These are phyloP conservation scores for Cadophora luteo-olivacea DNA, from an alignment of 2,329 filamentous ascomycete genomes.

Conservation along the genomic window DNA sequence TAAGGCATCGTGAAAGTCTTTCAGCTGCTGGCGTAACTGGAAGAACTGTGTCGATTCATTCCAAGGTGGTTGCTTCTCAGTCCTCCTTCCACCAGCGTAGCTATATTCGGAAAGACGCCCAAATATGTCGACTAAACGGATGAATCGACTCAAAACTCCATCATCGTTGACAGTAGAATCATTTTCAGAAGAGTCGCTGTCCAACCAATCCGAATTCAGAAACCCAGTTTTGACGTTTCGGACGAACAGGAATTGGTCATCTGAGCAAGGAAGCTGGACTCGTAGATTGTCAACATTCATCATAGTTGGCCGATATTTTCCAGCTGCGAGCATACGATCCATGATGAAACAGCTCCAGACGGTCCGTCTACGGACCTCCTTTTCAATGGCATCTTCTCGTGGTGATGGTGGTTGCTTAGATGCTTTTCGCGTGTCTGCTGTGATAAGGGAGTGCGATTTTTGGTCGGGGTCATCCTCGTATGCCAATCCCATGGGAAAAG, in stretches of 20 bases:
- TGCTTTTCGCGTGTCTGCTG: slow-evolving; percentile 38
- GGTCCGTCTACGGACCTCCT: slow-evolving; percentile 70
- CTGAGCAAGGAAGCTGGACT: slow-evolving; percentile 72
- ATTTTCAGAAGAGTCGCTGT: slow-evolving; percentile 51
- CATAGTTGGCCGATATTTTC: slow-evolving; percentile 65
- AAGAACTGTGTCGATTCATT: slow-evolving; percentile 60
- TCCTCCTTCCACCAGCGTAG: slow-evolving; percentile 57
- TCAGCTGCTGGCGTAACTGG: slow-evolving; percentile 57
- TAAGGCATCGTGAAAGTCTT: slow-evolving; percentile 59
- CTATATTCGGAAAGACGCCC: slow-evolving; percentile 64
- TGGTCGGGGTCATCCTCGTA: slow-evolving; percentile 56
- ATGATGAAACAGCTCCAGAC: slow-evolving; percentile 79
- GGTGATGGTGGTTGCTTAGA: slow-evolving; percentile 21
- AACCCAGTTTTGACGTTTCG: slow-evolving; percentile 62
- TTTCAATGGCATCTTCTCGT: slow-evolving; percentile 57
- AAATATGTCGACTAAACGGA: slow-evolving; percentile 65
- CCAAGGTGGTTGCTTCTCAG: slow-evolving; percentile 64
- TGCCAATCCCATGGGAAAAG: slow-evolving; percentile 66
- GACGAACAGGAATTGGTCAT: slow-evolving; percentile 68
- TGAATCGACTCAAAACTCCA: slow-evolving; percentile 53
- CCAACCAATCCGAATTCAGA: slow-evolving; percentile 50
- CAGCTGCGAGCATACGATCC: slow-evolving; percentile 72
- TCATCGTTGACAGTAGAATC: slow-evolving; percentile 34
- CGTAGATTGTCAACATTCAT: slow-evolving; percentile 64
- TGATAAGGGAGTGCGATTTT: not conserved